Evolutionary conservation across 148 eudicot genomes (phyloP).

Genomic region (Cornus florida): DNA sequence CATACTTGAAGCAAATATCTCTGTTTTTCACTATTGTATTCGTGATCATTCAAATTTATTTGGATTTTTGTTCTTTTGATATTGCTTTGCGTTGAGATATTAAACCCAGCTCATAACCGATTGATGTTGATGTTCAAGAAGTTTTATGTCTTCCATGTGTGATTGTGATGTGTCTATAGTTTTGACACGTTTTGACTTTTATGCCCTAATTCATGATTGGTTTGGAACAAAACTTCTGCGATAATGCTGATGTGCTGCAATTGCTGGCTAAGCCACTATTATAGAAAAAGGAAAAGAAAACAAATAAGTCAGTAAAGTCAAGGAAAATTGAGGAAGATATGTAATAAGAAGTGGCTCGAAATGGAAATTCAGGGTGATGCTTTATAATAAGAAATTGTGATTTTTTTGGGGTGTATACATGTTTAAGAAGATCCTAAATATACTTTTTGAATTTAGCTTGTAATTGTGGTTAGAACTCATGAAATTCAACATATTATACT

Average conservation of each 20-base stretch:
- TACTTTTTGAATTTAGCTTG: neutral
- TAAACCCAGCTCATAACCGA: neutral
- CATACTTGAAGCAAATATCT: neutral
- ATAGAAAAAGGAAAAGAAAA: neutral
- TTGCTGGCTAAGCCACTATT: neutral
- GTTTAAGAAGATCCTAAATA: too few species aligned
- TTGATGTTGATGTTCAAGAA: neutral
- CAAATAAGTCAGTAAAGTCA: too few species aligned
- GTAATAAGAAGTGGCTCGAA: neutral
- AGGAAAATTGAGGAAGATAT: neutral
- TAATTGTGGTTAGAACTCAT: neutral
- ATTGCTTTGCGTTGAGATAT: neutral
- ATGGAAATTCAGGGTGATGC: neutral
- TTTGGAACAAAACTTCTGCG: neutral
- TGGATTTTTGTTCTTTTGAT: neutral
- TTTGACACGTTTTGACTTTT: neutral
- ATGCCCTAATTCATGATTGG: neutral
- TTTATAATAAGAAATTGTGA: neutral
- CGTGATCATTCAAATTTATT: neutral
- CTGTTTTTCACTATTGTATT: neutral
- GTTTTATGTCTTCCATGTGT: neutral
- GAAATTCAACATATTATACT: neutral
- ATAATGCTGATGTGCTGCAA: neutral
- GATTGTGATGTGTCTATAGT: neutral
- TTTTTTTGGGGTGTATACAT: neutral